Percentiles rank a stretch among this genome's conserved stretches.
Conservation (phyloP, 2,329 filamentous ascomycete species). For the Trichoderma arundinaceum region DNA sequence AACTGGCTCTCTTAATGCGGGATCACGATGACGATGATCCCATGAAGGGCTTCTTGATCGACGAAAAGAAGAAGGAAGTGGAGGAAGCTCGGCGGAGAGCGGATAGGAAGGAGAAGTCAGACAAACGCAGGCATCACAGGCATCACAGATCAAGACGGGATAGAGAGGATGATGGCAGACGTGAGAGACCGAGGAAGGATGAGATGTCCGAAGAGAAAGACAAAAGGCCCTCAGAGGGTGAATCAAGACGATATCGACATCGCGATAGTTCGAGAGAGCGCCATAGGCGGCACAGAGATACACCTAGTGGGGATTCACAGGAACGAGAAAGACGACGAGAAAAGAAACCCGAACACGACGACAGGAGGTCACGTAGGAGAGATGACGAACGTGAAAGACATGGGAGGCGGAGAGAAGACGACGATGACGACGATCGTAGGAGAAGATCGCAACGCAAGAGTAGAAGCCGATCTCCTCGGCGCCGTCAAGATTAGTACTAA, state of each 20-base stretch:
- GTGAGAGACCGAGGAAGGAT: constrained; percentile 47
- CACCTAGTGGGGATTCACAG: constrained; percentile 16
- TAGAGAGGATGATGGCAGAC: constrained; percentile 42
- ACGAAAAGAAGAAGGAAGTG: constrained; percentile 90
- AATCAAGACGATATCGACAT: constrained; percentile 41
- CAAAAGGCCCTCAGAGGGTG: constrained; percentile 41
- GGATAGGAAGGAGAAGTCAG: constrained; percentile 56
- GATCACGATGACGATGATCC: constrained; percentile 95
- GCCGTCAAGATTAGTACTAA: constrained; percentile 38
- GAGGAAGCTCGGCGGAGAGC: constrained; percentile 66
- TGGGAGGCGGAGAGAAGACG: constrained; percentile 41
- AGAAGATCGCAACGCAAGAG: constrained; percentile 41
- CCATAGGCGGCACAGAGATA: constrained; percentile 37
- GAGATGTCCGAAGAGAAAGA: constrained; percentile 42
- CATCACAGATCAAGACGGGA: constrained; percentile 51
- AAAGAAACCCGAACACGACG: constrained; percentile 38
- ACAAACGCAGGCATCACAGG: constrained; percentile 54
- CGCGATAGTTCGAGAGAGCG: constrained; percentile 39
- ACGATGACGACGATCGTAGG: constrained; percentile 34
- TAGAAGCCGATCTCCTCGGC: constrained; percentile 53
- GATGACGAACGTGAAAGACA: constrained; percentile 41
- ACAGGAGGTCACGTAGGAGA: constrained; percentile 34
- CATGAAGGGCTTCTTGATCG: constrained; percentile 90
- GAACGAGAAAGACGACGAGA: constrained; percentile 37
- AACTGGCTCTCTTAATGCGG: constrained; percentile 74